Percentiles rank a stretch among this genome's conserved stretches.
Evolutionary conservation across 108 stramenopile species (phyloP).

Genomic region (Skeletonema costatum): DNA sequence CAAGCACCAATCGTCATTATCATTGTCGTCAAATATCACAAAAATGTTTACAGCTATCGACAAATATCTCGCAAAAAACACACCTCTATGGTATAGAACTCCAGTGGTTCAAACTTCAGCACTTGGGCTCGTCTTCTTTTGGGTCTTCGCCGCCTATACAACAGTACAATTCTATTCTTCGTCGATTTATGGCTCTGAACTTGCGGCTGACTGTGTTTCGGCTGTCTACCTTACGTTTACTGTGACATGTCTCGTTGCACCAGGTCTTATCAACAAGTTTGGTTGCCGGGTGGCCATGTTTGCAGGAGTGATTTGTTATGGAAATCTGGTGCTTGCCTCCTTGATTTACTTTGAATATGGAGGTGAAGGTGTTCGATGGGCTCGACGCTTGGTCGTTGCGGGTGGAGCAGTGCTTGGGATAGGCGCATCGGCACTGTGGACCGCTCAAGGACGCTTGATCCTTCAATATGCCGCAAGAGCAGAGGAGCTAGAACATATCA

Average conservation of each 20-base stretch:
- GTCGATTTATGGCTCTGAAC: constrained; percentile 41
- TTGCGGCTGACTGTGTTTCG: constrained; percentile 47
- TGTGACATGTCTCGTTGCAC: constrained; percentile 43
- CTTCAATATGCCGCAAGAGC: constrained; percentile 46
- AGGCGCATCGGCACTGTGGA: constrained; percentile 59
- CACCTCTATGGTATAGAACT: constrained; percentile 43
- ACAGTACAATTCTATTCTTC: constrained; percentile 59
- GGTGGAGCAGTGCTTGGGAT: constrained; percentile 46
- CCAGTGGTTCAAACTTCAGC: constrained; percentile 32
- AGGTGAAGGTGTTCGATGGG: constrained; percentile 24
- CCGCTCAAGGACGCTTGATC: constrained; percentile 45
- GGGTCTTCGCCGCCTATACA: constrained; percentile 57
- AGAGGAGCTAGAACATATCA: constrained; percentile 2
- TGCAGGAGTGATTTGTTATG: constrained; percentile 53
- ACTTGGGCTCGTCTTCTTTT: constrained; percentile 58
- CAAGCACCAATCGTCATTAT: background rate
- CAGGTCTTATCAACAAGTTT: constrained; percentile 43
- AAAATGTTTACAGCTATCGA: constrained; percentile 13
- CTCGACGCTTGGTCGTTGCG: constrained; percentile 35
- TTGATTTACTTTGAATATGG: constrained; percentile 47
- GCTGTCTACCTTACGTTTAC: constrained; percentile 48
- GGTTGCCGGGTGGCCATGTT: constrained; percentile 47
- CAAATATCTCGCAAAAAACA: constrained; percentile 8
- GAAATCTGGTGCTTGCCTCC: constrained; percentile 25
- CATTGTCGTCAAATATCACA: background rate